Conservation (phyloP, 495 filamentous ascomycete genomes). For the Cryomyces antarcticus region DNA sequence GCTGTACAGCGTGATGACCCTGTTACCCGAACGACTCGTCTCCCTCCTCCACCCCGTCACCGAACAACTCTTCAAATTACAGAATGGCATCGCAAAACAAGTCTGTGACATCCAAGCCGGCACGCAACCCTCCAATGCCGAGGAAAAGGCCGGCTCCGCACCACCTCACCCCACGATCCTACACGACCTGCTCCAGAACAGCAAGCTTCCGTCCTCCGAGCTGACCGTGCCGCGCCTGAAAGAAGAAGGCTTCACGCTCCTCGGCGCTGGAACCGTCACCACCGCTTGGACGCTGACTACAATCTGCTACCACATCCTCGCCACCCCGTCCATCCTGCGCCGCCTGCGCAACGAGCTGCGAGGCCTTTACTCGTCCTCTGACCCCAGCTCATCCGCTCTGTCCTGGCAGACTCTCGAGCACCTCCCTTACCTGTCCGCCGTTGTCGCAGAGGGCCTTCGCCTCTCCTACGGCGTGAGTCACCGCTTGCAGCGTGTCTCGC, state of each 20-base stretch:
- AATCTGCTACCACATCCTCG: conserved; percentile 7
- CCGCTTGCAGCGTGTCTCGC: conserved; percentile 3
- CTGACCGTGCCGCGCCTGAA: conserved; percentile 3
- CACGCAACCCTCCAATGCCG: neutral
- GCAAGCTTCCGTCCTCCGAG: conserved; percentile 6
- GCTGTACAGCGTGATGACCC: neutral
- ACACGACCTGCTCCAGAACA: neutral
- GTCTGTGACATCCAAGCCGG: neutral
- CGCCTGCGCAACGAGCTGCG: conserved; percentile 5
- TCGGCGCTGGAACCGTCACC: conserved; percentile 8
- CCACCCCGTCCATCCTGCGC: conserved; percentile 1
- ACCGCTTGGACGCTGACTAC: conserved; percentile 7
- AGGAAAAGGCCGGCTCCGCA: neutral
- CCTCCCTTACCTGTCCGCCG: conserved; percentile 29
- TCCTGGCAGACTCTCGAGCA: conserved; percentile 26
- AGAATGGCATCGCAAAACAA: neutral
- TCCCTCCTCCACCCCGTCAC: neutral
- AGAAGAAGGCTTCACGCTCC: conserved; percentile 8
- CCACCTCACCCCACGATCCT: neutral
- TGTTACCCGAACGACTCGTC: neutral
- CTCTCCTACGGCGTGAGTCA: conserved; percentile 10
- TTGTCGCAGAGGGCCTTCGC: conserved; percentile 28
- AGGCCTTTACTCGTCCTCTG: neutral
- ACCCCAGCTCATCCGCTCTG: neutral
- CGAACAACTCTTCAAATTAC: conserved; percentile 1